phyloP scores from a whole-genome alignment of 1,139 yeast genomes.

The Arxiozyma heterogenica region DNA sequence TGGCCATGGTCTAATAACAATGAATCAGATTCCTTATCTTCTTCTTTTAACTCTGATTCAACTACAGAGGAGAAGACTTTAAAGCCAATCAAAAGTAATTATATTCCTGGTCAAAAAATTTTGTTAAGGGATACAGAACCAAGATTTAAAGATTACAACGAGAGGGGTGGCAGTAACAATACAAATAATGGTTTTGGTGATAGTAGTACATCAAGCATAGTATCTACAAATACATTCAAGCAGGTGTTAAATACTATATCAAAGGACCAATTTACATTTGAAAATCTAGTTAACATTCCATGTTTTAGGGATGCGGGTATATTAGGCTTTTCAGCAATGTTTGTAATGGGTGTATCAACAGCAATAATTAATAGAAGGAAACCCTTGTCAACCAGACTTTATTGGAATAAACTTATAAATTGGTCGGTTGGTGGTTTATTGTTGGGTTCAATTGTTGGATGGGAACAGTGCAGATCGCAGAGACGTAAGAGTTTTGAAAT shows the following conservation, averaged over 20 bases:
- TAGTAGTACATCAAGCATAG: not conserved
- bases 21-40: not conserved
- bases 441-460: conserved; percentile 72
- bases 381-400: not conserved
- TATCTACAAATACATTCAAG: conserved; percentile 18
- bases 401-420: conserved; percentile 44
- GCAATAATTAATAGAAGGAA: conserved; percentile 2
- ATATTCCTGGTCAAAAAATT: conserved; percentile 29
- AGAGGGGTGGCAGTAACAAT: no score
- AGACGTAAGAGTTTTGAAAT: conserved; percentile 38
- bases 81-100: conserved; percentile 12
- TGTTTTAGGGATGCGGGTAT: conserved; percentile 86
- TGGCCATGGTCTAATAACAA: conserved; percentile 1
- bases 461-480: conserved; percentile 84
- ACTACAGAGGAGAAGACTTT: not conserved
- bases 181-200: not conserved
- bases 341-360: conserved; percentile 66
- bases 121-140: conserved; percentile 35
- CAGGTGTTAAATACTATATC: conserved; percentile 20
- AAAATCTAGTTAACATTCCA: conserved; percentile 57
- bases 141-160: conserved; percentile 17
- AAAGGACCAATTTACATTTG: conserved; percentile 48
- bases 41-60: not conserved
- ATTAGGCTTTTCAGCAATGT: conserved; percentile 79
- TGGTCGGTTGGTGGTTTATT: conserved; percentile 82